Base-by-base conservation (phyloP, 1,284 basidiomycete species). In the Microbotryomycetes sp. region DNA sequence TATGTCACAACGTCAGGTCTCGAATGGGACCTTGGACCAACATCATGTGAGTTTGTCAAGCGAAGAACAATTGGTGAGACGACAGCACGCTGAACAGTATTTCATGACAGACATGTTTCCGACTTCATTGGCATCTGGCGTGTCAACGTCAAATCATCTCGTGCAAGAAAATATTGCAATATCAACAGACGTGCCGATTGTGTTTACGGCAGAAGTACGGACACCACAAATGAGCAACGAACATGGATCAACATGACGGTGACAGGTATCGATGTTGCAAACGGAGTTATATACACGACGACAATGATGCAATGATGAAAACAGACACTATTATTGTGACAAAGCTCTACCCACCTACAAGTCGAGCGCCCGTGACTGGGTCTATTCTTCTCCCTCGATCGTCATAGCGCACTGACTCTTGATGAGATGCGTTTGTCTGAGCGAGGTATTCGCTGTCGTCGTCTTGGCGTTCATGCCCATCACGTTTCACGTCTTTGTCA, bases 61-160 rank as follows among this genome's bases (percentile, higher is more conserved):
- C n/a, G n/a, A n/a, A n/a, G n/a, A n/a, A n/a, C n/a, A n/a, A n/a
- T 48, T 64, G 46, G 54, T 5, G 26, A 29, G 32, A 16, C 47
- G 63, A 57, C 23, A 31, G 50, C 54, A 49, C 30, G 25, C 30
- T 9, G 19, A 6, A 23, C 29, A 29, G 4, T 49, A 22, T 2
- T 12, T 36, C 25, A 22, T 9, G 22, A 23, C 64, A 76, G 71
- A 69, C 61, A 80, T 85, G 31, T 76, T 79, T 58, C 77, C 79
- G 59, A 92, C 90, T 0, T 87, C 85, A 0, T 87, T 96, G 62
- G 84, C 86, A 49, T 88, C 89, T 0, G 72, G 89, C 25, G 76
- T 98, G 0, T 96, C 92, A 1, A 94, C 92, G 0, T 94, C 91
- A 0, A 98, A 97, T 72, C 90, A 94, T 69, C 78, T 97, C 2